A percentile compares a stretch with the other conserved stretches of the same genome.
Evolutionary conservation across 2,329 filamentous ascomycete species (phyloP).

Genomic region (Pseudomassariella vexata): DNA sequence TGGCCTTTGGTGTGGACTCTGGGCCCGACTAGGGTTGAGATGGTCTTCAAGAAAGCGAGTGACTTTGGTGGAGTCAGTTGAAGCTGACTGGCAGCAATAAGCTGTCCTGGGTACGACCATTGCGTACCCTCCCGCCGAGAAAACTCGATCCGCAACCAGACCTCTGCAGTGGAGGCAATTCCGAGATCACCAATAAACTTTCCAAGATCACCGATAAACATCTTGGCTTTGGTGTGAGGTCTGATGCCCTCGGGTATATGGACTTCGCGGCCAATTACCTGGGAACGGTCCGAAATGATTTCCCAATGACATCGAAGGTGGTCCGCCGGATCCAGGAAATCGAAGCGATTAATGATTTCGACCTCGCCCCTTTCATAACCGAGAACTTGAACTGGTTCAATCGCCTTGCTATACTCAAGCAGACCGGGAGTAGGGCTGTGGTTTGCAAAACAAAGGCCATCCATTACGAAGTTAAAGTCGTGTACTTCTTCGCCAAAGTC

Average conservation of each 20-base stretch:
- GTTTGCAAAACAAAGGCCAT: slow-evolving; percentile 44
- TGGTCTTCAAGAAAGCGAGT: slow-evolving; percentile 20
- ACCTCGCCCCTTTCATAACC: slow-evolving; percentile 35
- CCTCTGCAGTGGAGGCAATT: slow-evolving; percentile 25
- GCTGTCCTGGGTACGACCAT: slow-evolving; percentile 48
- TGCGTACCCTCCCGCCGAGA: slow-evolving; percentile 31
- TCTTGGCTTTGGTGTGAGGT: slow-evolving; percentile 31
- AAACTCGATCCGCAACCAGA: slow-evolving; percentile 45
- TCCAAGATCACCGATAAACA: slow-evolving; percentile 27
- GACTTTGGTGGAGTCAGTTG: slow-evolving; percentile 28
- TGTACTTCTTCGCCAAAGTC: slow-evolving; percentile 58
- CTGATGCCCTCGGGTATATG: slow-evolving; percentile 36
- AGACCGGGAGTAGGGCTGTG: slow-evolving; percentile 47
- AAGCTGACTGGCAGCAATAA: slow-evolving; percentile 45
- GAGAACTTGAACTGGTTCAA: slow-evolving; percentile 51
- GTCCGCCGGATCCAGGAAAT: slow-evolving; percentile 45
- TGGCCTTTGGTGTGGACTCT: slow-evolving; percentile 18
- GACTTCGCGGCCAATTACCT: slow-evolving; percentile 27
- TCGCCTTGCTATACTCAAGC: slow-evolving; percentile 50
- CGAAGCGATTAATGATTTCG: slow-evolving; percentile 47
- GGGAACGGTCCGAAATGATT: slow-evolving; percentile 32
- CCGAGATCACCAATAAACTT: slow-evolving; percentile 24
- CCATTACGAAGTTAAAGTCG: slow-evolving; percentile 54
- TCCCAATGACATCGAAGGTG: slow-evolving; percentile 40
- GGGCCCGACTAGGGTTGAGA: slow-evolving; percentile 10